These are phyloP conservation scores for Abrus pulchellus DNA, from an alignment of 306 rosid genomes.

Conservation along the genomic window DNA sequence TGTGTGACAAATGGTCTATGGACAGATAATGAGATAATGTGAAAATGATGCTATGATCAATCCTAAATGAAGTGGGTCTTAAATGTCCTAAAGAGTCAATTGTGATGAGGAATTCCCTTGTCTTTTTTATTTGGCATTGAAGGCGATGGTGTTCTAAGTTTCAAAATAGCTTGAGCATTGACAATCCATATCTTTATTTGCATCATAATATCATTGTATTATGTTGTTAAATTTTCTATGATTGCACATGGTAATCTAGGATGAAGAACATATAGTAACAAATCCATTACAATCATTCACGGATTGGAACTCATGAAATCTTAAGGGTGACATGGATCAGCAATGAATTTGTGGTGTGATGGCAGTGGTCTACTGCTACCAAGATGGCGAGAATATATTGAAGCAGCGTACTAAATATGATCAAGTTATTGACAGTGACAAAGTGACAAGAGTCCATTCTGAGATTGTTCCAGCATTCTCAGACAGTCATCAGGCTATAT, in stretches of 20 bases:
- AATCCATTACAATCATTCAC: slow-evolving; percentile 78
- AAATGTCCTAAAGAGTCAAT: background rate
- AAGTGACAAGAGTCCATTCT: slow-evolving; percentile 63
- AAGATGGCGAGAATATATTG: slow-evolving; percentile 68
- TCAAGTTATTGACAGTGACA: slow-evolving; percentile 72
- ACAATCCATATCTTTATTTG: slow-evolving; percentile 19
- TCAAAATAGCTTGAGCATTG: slow-evolving; percentile 21
- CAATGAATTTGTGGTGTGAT: slow-evolving; percentile 63
- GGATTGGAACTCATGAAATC: slow-evolving; percentile 70
- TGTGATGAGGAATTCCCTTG: slow-evolving; percentile 23
- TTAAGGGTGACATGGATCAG: slow-evolving; percentile 60
- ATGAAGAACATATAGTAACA: slow-evolving; percentile 78
- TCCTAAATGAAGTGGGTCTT: background rate
- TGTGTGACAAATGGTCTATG: slow-evolving; percentile 49
- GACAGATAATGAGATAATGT: slow-evolving; percentile 29
- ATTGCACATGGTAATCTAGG: slow-evolving; percentile 79
- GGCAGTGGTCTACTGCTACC: slow-evolving; percentile 75
- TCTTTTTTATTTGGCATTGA: slow-evolving; percentile 29
- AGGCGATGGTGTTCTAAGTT: slow-evolving; percentile 9
- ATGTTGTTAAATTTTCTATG: slow-evolving; percentile 77
- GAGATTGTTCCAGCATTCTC: slow-evolving; percentile 73
- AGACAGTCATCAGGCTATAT: slow-evolving; percentile 61
- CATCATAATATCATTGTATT: slow-evolving; percentile 72
- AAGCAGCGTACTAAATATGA: slow-evolving; percentile 75
- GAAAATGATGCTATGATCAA: slow-evolving; percentile 7